Evolutionary conservation across 768 basidiomycete genomes (phyloP).

Genomic region (Floccularia luteovirens): DNA sequence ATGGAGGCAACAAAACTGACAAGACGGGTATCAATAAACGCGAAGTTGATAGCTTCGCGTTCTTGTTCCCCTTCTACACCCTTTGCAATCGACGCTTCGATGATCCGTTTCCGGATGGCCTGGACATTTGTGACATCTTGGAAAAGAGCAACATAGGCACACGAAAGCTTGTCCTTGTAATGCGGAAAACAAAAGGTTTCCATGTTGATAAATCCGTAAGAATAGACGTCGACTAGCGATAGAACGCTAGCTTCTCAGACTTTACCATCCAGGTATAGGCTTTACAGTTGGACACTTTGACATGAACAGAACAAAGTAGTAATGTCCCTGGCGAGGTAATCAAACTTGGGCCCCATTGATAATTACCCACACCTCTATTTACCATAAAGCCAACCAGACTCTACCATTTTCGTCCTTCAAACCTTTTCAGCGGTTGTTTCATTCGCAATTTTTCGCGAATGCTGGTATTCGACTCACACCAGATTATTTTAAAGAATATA

Average conservation of each 20-base stretch:
- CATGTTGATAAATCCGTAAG: slow-evolving; percentile 31
- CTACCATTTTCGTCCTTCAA: neutral
- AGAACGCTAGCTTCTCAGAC: no score
- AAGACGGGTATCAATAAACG: slow-evolving; percentile 81
- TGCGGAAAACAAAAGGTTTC: slow-evolving; percentile 50
- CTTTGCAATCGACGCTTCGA: slow-evolving; percentile 55
- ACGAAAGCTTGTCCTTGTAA: slow-evolving; percentile 29
- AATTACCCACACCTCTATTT: no score
- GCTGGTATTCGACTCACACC: slow-evolving; percentile 39
- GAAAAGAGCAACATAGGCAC: slow-evolving; percentile 62
- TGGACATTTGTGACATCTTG: slow-evolving; percentile 56
- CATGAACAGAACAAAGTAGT: no score
- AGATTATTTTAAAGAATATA: slow-evolving; percentile 47
- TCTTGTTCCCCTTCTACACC: slow-evolving; percentile 60
- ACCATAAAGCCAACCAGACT: slow-evolving; percentile 5
- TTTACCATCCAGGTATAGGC: no score
- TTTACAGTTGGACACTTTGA: no score
- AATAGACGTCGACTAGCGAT: no score
- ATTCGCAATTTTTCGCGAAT: slow-evolving; percentile 23
- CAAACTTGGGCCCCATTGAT: no score
- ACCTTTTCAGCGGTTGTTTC: neutral
- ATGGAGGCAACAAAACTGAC: slow-evolving; percentile 35
- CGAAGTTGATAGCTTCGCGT: slow-evolving; percentile 78
- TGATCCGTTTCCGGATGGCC: slow-evolving; percentile 54
- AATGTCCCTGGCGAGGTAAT: no score